Base-by-base conservation (phyloP, 805 yeast species). In the Ascoidea rubescens region DNA sequence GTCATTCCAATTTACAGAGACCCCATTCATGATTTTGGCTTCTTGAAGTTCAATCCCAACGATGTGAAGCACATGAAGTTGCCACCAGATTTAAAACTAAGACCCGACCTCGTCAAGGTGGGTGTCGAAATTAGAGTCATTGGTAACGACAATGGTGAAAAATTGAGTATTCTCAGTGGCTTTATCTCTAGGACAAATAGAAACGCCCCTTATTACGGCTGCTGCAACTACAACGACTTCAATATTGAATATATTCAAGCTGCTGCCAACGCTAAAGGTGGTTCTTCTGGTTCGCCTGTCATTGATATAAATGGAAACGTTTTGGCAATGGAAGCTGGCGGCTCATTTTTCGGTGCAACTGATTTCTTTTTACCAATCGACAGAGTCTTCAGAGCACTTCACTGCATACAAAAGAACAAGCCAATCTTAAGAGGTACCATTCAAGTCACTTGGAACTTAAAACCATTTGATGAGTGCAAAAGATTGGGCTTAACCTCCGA, bases 81-180 rank as follows among this genome's bases (percentile, higher is more conserved):
- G 48, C 74, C 89, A 5, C 73, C 73, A 50, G 83, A 83, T 46
- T 71, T 89, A 49, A 75, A 75, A 45, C 69, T 89, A 51, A 74
- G 76, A 57, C 97, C 97, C 0, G 90, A 87, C 14, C 71, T 84
- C 54, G 96, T 96, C 31, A 75, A 77, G 60, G 89, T 89, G n/a
- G 96, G 96, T 45, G 78, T 87, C 45, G 97, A 90, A 64, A 89
- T 89, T 61, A 76, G 96, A 60, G 96, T 89, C 32, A 89, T 90
- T 43, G 97, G 97, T 72, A 89, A 89, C 66, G 97, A 89, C 69
- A 95, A 96, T 8, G 96, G 96, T 62, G 96, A 89, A 65, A 89
- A 90, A 66, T 71, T 89, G 48, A 83, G 93, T 48, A 89, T 89
- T 59, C 70, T 89, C 58, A 78, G 96, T 1, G 97, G 96, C 44